Conservation (phyloP, 225 moss, liverwort and hornwort species). For the Ulota crispa region DNA sequence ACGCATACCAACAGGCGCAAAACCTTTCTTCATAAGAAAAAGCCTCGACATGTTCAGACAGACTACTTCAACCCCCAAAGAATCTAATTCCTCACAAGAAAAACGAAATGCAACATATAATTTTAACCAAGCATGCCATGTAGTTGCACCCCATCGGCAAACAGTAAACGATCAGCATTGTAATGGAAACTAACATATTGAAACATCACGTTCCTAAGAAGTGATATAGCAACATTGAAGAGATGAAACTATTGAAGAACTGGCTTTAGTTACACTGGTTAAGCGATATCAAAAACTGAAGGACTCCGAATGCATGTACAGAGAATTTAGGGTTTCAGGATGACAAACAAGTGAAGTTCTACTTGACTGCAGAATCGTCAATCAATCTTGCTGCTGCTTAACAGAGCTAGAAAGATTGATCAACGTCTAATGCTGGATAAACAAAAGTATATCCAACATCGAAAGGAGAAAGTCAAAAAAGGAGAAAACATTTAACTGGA, state of each 20-base stretch:
- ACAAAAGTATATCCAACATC: not conserved
- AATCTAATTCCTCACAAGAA: not conserved
- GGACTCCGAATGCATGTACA: not conserved
- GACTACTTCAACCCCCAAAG: not conserved
- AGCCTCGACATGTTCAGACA: slow-evolving; percentile 12
- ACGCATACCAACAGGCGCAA: slow-evolving; percentile 65
- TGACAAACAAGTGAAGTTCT: not conserved
- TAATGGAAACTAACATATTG: not conserved
- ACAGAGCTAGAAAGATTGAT: not conserved
- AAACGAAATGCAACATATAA: not conserved
- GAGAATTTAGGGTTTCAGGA: not conserved
- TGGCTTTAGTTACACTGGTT: not conserved
- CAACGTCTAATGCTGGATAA: not conserved
- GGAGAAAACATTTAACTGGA: not conserved
- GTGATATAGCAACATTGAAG: not conserved
- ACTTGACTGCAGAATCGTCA: not conserved
- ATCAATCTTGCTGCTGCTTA: slow-evolving; percentile 2
- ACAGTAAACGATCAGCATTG: not conserved
- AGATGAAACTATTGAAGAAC: not conserved
- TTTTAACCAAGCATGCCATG: not conserved
- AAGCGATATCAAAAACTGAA: not conserved
- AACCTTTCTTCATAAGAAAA: slow-evolving; percentile 52
- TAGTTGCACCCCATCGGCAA: not conserved
- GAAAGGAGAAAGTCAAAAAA: not conserved
- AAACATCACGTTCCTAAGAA: not conserved